Conservation (phyloP, 2,329 filamentous ascomycete species). For the Herpomyces periplanetae region DNA sequence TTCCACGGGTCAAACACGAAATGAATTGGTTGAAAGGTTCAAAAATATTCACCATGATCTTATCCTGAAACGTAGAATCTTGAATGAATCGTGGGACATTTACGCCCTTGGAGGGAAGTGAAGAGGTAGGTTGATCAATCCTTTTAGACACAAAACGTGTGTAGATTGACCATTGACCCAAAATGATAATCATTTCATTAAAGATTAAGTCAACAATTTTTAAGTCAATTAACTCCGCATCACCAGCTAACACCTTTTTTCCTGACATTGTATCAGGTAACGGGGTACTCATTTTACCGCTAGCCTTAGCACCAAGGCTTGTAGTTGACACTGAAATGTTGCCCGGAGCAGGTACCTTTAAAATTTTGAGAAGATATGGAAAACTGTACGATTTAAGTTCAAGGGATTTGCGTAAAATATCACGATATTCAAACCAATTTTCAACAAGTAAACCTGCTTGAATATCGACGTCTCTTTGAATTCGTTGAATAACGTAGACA, state of each 20-base stretch:
- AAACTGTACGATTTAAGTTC: conserved; percentile 95
- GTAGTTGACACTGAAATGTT: too few species aligned
- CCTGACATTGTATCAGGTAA: too few species aligned
- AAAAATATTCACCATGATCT: conserved; percentile 30
- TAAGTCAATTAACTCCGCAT: conserved; percentile 60
- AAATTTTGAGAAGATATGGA: conserved; percentile 82
- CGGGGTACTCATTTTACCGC: too few species aligned
- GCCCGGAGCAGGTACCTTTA: too few species aligned
- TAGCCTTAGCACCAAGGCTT: too few species aligned
- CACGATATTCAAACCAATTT: conserved; percentile 67
- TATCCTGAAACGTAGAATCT: conserved; percentile 40
- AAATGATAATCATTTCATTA: conserved; percentile 61
- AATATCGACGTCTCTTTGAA: conserved; percentile 78
- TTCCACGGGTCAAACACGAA: conserved; percentile 79
- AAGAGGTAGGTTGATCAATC: conserved; percentile 13
- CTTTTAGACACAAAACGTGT: conserved; percentile 56
- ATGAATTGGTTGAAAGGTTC: conserved; percentile 66
- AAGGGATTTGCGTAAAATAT: conserved; percentile 45
- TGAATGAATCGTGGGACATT: conserved; percentile 23
- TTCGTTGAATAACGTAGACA: conserved; percentile 58
- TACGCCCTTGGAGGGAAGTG: not conserved
- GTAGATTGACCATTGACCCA: conserved; percentile 71
- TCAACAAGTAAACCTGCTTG: conserved; percentile 86
- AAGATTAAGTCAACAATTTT: conserved; percentile 66
- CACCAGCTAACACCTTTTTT: too few species aligned